Evolutionary conservation across 495 filamentous ascomycete species (phyloP), one percentile per base, ranked within the genome.

Genomic region (Aspergillus baeticus): DNA sequence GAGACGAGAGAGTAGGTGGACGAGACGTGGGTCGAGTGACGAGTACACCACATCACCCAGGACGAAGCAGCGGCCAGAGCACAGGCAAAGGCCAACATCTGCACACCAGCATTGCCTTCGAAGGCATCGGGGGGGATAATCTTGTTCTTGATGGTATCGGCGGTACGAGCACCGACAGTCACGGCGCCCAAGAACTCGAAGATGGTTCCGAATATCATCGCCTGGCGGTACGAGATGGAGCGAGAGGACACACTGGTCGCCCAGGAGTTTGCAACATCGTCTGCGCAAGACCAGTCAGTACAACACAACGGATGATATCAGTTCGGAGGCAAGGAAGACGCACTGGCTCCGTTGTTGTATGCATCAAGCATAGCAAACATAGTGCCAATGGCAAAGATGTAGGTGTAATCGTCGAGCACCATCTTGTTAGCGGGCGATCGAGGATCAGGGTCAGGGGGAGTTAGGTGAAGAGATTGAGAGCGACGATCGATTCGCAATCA

Each of bases 201-300:
- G 51, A 88, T 69, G 38, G 82, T 79, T 10, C 78, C 85, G 37
- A 86, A 69, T n/a, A 83, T 52, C 85, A 88, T 88, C 47, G 86
- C 86, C 73, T 87, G 84, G 39, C 77, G 50, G 59, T 85, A 79
- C n/a, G 84, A 81, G 59, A 89, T 66, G 42, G 86, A 88, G 21
- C 85, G 75, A 6, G 86, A 88, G 15, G 84, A 85, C 46, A 89
- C 86, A 59, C 79, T 84, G 52, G 86, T 88, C 4, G 86, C 86
- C 77, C 82, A 89, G 21, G 86, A 80, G 74, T 91, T 91, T 59
- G 87, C 87, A 29, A 90, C 87, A 87, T 91, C 87, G 71, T 90
- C 72, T 78, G n/a, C 2, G 8, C 6, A 43, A 8, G 37, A 7
- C 10, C 14, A 41, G 39, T 43, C 39, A 43, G 39, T 34, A 22